A percentile compares a stretch with the other conserved stretches of the same genome.
phyloP scores from a whole-genome alignment of 805 yeast genomes.

The Candida ascalaphidarum region DNA sequence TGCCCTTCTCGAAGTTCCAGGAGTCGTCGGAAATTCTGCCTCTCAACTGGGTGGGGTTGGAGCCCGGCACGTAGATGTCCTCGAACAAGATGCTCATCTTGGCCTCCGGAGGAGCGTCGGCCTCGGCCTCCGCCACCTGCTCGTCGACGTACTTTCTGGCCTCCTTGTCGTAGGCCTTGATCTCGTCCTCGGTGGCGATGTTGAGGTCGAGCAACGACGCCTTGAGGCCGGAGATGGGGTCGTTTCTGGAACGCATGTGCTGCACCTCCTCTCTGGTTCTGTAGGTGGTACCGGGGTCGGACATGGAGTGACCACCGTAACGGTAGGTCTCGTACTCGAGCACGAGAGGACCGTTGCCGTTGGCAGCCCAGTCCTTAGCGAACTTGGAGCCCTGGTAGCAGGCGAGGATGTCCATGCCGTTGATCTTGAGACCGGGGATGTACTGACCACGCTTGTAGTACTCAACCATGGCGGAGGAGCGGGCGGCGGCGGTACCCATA shows the following conservation, averaged over 20 bases:
- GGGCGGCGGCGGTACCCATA: conserved; percentile 97
- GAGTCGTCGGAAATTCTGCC: conserved; percentile 96
- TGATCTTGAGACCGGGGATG: conserved; percentile 96
- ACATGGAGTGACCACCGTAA: conserved; percentile 99
- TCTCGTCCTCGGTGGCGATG: conserved; percentile 90
- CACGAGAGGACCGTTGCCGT: conserved; percentile 94
- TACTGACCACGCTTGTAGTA: conserved; percentile 99
- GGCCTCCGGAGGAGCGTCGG: conserved; percentile 92
- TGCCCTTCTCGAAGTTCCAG: conserved; percentile 63
- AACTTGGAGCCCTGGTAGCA: conserved; percentile 92
- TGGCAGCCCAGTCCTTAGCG: conserved; percentile 91
- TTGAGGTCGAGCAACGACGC: conserved; percentile 71
- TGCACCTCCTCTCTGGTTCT: conserved; percentile 99
- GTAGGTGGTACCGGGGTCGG: conserved; percentile 99
- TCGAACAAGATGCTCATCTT: conserved; percentile 90
- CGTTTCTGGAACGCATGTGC: conserved; percentile 97
- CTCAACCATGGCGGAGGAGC: conserved; percentile 95
- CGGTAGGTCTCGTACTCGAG: conserved; percentile 97
- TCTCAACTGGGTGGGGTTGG: conserved; percentile 87
- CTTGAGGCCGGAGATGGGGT: conserved; percentile 95
- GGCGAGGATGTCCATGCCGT: conserved; percentile 97
- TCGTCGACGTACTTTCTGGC: conserved; percentile 94
- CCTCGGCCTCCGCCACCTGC: conserved; percentile 90
- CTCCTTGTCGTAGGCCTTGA: conserved; percentile 89
- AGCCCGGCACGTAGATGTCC: conserved; percentile 93